Percentiles rank a stretch among this genome's conserved stretches.
Evolutionary conservation across 805 yeast genomes (phyloP).

Genomic region (Wickerhamomyces bisporus): DNA sequence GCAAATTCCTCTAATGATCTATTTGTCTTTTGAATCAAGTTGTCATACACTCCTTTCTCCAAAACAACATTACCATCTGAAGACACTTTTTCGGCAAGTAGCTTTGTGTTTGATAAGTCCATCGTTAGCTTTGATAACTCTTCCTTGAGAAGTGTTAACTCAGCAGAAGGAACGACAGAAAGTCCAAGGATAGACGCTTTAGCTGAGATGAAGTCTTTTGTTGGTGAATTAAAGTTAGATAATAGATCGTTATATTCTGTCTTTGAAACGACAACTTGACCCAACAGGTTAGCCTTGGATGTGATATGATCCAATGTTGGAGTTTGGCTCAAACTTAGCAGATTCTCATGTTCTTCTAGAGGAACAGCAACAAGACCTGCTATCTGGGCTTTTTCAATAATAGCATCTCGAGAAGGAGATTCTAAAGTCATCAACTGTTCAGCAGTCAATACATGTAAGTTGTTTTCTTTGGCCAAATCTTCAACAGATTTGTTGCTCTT

Average conservation of each 20-base stretch:
- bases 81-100: not conserved
- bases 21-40: not conserved
- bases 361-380: conserved; percentile 9
- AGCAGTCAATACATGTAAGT: not conserved
- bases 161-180: conserved; percentile 1
- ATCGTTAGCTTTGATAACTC: not conserved
- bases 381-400: conserved; percentile 3
- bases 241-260: conserved; percentile 7
- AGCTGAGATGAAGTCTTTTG: conserved; percentile 6
- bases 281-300: conserved; percentile 10
- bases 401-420: conserved; percentile 8
- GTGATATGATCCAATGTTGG: conserved; percentile 8
- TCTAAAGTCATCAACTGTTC: not conserved
- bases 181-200: conserved; percentile 5
- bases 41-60: no score
- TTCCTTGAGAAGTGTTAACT: not conserved
- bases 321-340: conserved; percentile 6
- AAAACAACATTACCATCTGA: not conserved
- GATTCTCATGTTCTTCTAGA: conserved; percentile 6
- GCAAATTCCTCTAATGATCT: conserved; percentile 7
- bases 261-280: conserved; percentile 17
- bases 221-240: conserved; percentile 3
- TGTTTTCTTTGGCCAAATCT: conserved; percentile 7
- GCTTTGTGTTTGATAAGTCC: no score
- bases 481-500: conserved; percentile 7